These are phyloP conservation scores for Cyclostephanos tholiformis DNA, from an alignment of 108 stramenopile species.

Conservation along the genomic window DNA sequence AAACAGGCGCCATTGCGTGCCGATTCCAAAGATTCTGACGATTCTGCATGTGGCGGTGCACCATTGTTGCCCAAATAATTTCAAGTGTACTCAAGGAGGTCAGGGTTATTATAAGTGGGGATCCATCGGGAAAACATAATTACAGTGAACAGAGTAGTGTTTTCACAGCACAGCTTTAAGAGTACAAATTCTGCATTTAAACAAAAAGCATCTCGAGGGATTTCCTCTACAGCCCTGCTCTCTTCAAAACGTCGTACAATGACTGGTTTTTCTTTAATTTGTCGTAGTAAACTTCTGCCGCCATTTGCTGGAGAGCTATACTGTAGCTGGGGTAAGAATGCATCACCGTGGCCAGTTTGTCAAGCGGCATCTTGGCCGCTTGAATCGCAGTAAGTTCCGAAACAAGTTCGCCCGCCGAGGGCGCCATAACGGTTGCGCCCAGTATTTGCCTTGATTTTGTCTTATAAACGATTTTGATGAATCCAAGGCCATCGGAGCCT, in stretches of 20 bases:
- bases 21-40: constrained; percentile 44
- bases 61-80: constrained; percentile 42
- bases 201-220: neutral
- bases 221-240: constrained; percentile 42
- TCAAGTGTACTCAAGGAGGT: neutral
- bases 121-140: neutral
- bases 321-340: constrained; percentile 70
- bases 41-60: constrained; percentile 16
- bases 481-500: constrained; percentile 41
- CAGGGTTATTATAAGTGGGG: neutral
- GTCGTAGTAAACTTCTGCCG: constrained; percentile 63
- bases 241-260: constrained; percentile 53
- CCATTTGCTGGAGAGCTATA: constrained; percentile 61
- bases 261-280: constrained; percentile 38
- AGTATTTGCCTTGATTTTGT: constrained; percentile 45
- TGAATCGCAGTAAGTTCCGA: constrained; percentile 58
- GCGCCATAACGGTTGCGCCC: constrained; percentile 64
- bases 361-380: constrained; percentile 49
- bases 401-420: constrained; percentile 68
- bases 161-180: too few relatives aligned
- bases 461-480: constrained; percentile 60
- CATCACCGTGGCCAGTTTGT: constrained; percentile 56
- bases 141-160: neutral
- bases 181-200: neutral
- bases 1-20: constrained; percentile 64